Evolutionary conservation across 306 rosid genomes (phyloP), one percentile per base, ranked within the genome.

Genomic region (Medicago truncatula): DNA sequence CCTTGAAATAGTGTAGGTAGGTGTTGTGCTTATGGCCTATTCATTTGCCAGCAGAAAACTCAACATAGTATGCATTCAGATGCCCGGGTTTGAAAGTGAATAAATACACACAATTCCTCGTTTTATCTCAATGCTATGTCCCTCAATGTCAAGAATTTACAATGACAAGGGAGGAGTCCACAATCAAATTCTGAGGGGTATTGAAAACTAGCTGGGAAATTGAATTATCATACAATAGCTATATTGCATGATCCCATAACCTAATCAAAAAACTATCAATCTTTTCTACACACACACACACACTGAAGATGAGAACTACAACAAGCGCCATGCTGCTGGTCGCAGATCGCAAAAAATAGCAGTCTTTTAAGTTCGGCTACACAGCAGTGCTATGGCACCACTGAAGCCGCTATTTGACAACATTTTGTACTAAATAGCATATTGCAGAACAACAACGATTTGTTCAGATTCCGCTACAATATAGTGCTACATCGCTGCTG

Each of bases 211-310:
- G 41, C 0, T 25, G 58, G 14, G 8, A 44, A 16, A 67, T 23
- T 46, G 58, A 46, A 67, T 23, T 23, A 67, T 67, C 73, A 14
- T 65, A 17, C 58, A 67, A 23, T 44, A 43, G 36, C 38, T 67
- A 67, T 25, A 47, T 69, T 4, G 60, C 11, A 6, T 40, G 70
- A 64, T 64, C 49, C 70, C 52, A 40, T 10, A 9, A 65, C 28
- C 16, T 17, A 65, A 65, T 17, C 50, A 50, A 39, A 43, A 18
- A 40, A 17, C 70, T 2, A 65, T 65, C 16, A 65, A 40, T 40
- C 39, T 59, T 59, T 25, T 28, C 39, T 39, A 8, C 21, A 38
- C 47, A 39, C 50, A 38, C 47, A 31, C 43, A 14, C 40, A 61
- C 67, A 52, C 62, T 4, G 34, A 57, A 53, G 59, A 16, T 17